Conservation (phyloP, 2,329 filamentous ascomycete genomes). For the Fusarium cicatricum region DNA sequence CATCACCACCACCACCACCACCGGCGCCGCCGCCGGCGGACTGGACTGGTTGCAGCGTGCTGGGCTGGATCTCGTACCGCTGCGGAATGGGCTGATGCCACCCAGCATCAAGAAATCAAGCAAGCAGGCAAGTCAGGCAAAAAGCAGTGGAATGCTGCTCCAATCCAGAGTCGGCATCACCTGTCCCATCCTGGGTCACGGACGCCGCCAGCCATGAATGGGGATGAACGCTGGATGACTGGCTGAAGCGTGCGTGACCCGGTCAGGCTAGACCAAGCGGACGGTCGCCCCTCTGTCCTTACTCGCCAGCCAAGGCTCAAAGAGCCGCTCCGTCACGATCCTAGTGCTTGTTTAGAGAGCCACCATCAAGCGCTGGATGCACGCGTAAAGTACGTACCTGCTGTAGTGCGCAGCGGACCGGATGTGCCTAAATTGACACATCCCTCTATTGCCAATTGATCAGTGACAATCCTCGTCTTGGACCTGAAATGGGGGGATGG, state of each 20-base stretch:
- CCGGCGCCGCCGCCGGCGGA: conserved; percentile 24
- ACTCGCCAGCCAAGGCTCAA: conserved; percentile 38
- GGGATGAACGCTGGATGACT: conserved; percentile 36
- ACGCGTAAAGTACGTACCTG: conserved; percentile 19
- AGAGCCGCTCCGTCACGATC: conserved; percentile 43
- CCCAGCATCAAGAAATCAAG: conserved; percentile 13
- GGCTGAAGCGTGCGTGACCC: conserved; percentile 34
- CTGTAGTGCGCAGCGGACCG: conserved; percentile 14
- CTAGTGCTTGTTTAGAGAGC: conserved; percentile 38
- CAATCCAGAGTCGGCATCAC: conserved; percentile 34
- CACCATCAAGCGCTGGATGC: conserved; percentile 19
- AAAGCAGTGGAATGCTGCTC: conserved; percentile 25
- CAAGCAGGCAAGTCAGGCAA: conserved; percentile 8
- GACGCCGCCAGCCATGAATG: conserved; percentile 29
- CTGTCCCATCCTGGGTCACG: conserved; percentile 31
- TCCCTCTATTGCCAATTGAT: conserved; percentile 24
- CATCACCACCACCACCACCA: conserved; percentile 23
- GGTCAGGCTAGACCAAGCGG: conserved; percentile 32
- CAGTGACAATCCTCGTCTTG: conserved; percentile 18
- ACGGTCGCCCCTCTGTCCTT: conserved; percentile 31
- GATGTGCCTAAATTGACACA: conserved; percentile 30
- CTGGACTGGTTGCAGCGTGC: conserved; percentile 19
- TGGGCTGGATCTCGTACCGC: conserved; percentile 26
- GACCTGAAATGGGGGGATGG: conserved; percentile 9
- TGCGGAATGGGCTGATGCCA: conserved; percentile 34